Conservation (phyloP, 805 yeast genomes). For the Metschnikowia proteae region DNA sequence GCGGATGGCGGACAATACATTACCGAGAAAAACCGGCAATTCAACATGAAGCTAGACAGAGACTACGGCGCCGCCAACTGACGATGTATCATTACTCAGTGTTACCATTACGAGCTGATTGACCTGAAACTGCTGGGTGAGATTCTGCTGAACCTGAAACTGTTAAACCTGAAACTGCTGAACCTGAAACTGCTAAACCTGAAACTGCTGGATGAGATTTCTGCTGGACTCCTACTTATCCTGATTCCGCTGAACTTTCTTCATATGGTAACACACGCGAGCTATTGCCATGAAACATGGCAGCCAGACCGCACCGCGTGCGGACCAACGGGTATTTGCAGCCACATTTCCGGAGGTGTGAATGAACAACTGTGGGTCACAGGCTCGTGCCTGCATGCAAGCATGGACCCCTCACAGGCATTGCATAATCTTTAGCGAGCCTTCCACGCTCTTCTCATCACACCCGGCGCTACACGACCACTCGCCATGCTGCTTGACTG, state of each 20-base stretch:
- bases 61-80: conserved; percentile 13
- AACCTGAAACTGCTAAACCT: no score
- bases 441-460: neutral
- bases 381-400: neutral
- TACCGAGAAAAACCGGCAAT: conserved; percentile 70
- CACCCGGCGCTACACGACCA: neutral
- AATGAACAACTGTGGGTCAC: no score
- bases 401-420: neutral
- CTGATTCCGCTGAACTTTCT: no score
- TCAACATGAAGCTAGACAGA: conserved; percentile 56
- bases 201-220: no score
- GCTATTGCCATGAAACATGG: no score
- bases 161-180: no score
- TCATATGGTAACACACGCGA: no score
- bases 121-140: neutral
- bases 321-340: no score
- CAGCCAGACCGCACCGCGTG: no score
- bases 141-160: no score
- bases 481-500: conserved; percentile 1
- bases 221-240: neutral
- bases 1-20: conserved; percentile 44
- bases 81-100: neutral
- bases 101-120: neutral
- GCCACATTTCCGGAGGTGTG: no score
- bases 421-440: neutral